phyloP scores from a whole-genome alignment of 2,329 filamentous ascomycete genomes.

The Aspergillus proliferans region DNA sequence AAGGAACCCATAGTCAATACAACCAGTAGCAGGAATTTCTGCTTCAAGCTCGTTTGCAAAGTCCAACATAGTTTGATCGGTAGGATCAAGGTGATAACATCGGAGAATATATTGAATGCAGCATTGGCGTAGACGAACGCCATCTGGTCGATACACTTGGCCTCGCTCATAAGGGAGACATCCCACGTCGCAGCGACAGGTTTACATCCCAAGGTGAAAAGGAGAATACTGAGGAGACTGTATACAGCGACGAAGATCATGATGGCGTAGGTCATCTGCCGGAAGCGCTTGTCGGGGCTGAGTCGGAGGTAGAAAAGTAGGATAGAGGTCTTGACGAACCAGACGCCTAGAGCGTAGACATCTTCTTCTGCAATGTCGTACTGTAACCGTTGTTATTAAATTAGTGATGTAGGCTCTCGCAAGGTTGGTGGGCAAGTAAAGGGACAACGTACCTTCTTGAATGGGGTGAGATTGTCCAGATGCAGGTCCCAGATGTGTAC shows the following conservation, averaged over 20 bases:
- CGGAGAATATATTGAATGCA: conserved; percentile 8
- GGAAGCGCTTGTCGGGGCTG: conserved; percentile 11
- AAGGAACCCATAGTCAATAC: conserved; percentile 10
- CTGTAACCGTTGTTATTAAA: neutral
- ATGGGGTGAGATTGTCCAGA: conserved; percentile 5
- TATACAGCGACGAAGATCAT: conserved; percentile 12
- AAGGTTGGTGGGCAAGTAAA: neutral
- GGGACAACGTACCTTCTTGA: conserved; percentile 5
- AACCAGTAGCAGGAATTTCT: conserved; percentile 5
- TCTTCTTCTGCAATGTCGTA: conserved; percentile 10
- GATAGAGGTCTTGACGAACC: conserved; percentile 15
- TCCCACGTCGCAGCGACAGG: conserved; percentile 12
- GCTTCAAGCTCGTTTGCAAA: conserved; percentile 5
- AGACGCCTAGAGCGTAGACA: conserved; percentile 9
- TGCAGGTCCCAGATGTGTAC: conserved; percentile 10
- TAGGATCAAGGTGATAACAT: conserved; percentile 6
- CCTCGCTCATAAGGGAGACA: conserved; percentile 5
- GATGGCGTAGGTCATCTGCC: conserved; percentile 12
- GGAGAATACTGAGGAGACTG: conserved; percentile 9
- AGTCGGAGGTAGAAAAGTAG: conserved; percentile 14
- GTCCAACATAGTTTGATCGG: conserved; percentile 9
- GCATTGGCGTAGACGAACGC: conserved; percentile 11
- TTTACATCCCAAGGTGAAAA: conserved; percentile 10
- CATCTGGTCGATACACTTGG: conserved; percentile 8
- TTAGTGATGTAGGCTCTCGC: neutral